phyloP scores from a whole-genome alignment of 257 asterid species.

The Fraxinus excelsior region DNA sequence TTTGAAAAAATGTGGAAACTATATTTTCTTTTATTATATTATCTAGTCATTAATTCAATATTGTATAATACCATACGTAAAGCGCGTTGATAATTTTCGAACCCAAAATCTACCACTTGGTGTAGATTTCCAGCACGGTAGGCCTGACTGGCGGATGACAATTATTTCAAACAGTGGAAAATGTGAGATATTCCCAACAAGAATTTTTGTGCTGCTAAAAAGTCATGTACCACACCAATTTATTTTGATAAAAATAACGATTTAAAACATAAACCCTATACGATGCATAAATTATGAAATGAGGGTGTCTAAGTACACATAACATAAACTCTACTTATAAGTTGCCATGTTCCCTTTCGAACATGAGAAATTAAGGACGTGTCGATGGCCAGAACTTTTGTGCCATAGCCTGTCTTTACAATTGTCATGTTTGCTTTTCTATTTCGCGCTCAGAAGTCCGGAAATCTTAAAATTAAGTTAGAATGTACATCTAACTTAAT shows the following conservation, averaged over 20 bases:
- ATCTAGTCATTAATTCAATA: too few relatives aligned
- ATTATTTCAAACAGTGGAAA: background rate
- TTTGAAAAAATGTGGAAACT: too few relatives aligned
- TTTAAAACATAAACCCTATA: too few relatives aligned
- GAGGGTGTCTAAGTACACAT: background rate
- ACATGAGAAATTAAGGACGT: background rate
- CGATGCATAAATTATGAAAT: background rate
- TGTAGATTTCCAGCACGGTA: background rate
- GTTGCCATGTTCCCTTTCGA: background rate
- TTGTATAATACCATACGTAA: too few relatives aligned
- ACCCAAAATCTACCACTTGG: background rate
- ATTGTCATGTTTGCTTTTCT: background rate
- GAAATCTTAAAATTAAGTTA: background rate
- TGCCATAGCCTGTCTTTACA: background rate
- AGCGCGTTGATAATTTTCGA: too few relatives aligned
- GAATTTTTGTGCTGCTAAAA: background rate
- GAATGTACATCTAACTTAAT: too few relatives aligned
- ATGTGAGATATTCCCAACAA: background rate
- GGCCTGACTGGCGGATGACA: conserved; percentile 34
- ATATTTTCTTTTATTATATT: too few relatives aligned
- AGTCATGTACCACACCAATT: background rate
- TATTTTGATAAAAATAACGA: background rate
- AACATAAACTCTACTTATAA: background rate
- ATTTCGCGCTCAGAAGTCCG: background rate
- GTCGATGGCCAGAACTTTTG: background rate